Base-by-base conservation (phyloP, 1,284 basidiomycete species). In the Anthracocystis panici-leucophaei region DNA sequence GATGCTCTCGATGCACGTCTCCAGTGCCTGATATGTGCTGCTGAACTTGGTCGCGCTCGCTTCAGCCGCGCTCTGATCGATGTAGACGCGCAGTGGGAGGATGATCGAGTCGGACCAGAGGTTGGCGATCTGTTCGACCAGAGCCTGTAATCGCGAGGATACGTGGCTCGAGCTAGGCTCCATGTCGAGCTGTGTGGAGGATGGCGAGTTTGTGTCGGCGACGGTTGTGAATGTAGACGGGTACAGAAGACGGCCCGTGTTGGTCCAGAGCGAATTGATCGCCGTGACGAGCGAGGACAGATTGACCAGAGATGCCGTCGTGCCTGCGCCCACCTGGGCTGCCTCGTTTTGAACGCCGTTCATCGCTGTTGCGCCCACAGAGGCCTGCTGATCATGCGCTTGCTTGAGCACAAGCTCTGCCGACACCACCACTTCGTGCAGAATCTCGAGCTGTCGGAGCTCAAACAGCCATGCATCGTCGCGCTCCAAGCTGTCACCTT, bases 261-360 rank as follows among this genome's bases (percentile, higher is more conserved):
- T 70, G 35, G 63, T 65, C 75, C 75, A 77, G 25, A 77, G 55
- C 54, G 71, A 70, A 27, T 77, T 77, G 63, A 77, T 69, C 7
- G 75, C 75, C 0, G 53, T 51, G 33, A 74, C 67, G 2, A 77
- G 61, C 21, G 65, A 65, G 3, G 66, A 65, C 0, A 75, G 57
- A n/a, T 71, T 65, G 21, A 77, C 65, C 0, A 76, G 27, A 11
- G 66, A 55, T 3, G 51, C 51, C 11, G 49, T 18, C 21, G 45
- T 50, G 23, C 58, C 54, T 9, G 46, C 48, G 5, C 33, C 48
- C 3, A 20, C 38, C 10, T 31, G 33, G 5, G n/a, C 48, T 4
- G 45, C n/a, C 20, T 38, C 27, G 21, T 21, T 42, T 18, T 35
- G 4, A 11, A 16, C 46, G 23, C 23, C 23, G 46, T 48, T 29